Evolutionary conservation across 805 yeast genomes (phyloP), one percentile per base, ranked within the genome.

Genomic region (Cephaloascus albidus): DNA sequence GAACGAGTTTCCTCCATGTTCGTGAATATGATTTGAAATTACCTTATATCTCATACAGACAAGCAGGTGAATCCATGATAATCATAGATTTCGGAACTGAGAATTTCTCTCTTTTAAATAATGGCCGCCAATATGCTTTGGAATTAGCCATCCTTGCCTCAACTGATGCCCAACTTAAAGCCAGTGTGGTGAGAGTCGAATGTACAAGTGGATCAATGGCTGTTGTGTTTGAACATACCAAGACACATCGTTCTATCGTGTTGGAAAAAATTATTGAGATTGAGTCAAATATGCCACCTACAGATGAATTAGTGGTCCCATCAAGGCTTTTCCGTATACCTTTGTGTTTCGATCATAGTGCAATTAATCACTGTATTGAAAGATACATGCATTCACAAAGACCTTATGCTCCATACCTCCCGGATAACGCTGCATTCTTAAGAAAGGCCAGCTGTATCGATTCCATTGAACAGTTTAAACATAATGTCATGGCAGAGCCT

Each of bases 41-140:
- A 31, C 59, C 59, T n/a, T 17, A 28, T 20, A 45, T 46, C 15
- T 36, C 48, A 12, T 46, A 45, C 19, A 45, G 63, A 35, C 62
- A 57, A 38, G 58, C 55, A 6, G 63, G 64, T 32, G 65, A 59
- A 41, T 41, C 44, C 14, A 54, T 57, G 60, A 44, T 59, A 10
- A 34, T 55, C 8, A 43, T 56, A 40, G 64, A 59, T 42, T 59
- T 55, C 42, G 61, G 60, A 16, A 44, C 45, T 15, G 50, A 47
- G 6, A 37, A 52, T 2, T 59, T 56, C 42, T 48, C 52, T 6
- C 43, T 59, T n/a, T 45, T 56, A 36, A 57, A 53, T 33, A 54
- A 51, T 40, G 64, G 63, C 14, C 49, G 65, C 36, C 61, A 58
- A 42, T 53, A 50, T 38, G 49, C 46, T 6, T 39, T 59, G 8